phyloP scores from a whole-genome alignment of 2,329 filamentous ascomycete genomes.

The Cryphonectria carpinicola region DNA sequence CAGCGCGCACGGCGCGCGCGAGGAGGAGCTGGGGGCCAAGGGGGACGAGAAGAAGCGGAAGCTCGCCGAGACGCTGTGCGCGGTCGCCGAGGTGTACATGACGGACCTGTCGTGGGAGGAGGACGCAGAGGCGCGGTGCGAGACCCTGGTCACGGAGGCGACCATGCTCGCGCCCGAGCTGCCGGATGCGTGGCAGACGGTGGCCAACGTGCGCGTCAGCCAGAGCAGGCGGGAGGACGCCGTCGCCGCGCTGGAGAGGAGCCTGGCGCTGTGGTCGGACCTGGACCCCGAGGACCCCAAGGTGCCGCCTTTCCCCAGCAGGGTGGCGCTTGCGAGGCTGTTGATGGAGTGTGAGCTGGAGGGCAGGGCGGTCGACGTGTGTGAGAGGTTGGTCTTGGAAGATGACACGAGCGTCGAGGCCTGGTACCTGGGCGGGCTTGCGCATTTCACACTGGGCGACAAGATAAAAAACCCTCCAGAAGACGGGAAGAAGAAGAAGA shows the following conservation, averaged over 20 bases:
- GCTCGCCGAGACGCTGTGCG: constrained; percentile 89
- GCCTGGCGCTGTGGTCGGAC: constrained; percentile 82
- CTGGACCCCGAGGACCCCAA: constrained; percentile 70
- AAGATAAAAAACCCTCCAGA: constrained; percentile 57
- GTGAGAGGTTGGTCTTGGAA: constrained; percentile 82
- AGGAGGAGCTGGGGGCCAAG: constrained; percentile 62
- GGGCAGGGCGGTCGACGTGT: constrained; percentile 79
- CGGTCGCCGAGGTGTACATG: constrained; percentile 97
- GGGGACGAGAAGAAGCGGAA: constrained; percentile 77
- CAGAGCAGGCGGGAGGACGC: constrained; percentile 82
- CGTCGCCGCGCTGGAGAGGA: constrained; percentile 74
- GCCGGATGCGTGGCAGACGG: constrained; percentile 90
- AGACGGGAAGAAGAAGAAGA: constrained; percentile 32
- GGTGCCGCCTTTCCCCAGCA: constrained; percentile 83
- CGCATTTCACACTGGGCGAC: constrained; percentile 77
- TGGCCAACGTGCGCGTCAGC: constrained; percentile 91
- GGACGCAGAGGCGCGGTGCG: constrained; percentile 87
- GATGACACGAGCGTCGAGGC: constrained; percentile 94
- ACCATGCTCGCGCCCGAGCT: constrained; percentile 80
- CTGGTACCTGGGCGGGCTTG: constrained; percentile 97
- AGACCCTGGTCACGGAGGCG: constrained; percentile 87
- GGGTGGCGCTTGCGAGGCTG: constrained; percentile 81
- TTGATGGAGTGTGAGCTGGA: constrained; percentile 91
- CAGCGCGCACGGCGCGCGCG: constrained; percentile 38
- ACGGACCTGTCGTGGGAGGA: constrained; percentile 93